These are phyloP conservation scores for Microbotryum violaceum DNA, from an alignment of 1,284 basidiomycete genomes.

Conservation along the genomic window DNA sequence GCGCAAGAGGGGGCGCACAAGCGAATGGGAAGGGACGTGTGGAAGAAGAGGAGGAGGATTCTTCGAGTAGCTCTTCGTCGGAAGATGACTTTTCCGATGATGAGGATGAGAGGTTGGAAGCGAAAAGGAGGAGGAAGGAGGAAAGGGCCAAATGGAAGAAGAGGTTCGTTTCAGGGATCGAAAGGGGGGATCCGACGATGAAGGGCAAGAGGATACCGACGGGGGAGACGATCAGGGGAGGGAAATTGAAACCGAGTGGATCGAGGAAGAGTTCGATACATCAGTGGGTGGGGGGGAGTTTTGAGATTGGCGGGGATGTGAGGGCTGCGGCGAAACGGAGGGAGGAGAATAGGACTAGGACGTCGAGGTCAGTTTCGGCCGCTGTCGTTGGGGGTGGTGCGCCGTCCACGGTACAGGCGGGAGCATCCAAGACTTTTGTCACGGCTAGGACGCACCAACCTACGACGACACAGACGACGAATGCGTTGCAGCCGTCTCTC, in stretches of 20 bases:
- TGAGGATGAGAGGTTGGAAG: background rate
- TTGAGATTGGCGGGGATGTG: constrained; percentile 26
- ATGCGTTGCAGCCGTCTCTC: constrained; percentile 1
- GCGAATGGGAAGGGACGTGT: background rate
- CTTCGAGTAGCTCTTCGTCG: background rate
- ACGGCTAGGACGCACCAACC: constrained; percentile 6
- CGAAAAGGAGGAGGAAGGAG: background rate
- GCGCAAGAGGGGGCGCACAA: background rate
- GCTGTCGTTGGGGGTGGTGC: background rate
- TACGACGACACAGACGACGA: background rate
- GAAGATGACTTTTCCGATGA: background rate
- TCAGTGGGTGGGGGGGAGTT: constrained; percentile 19
- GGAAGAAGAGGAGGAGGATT: background rate
- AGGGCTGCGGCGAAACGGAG: constrained; percentile 16
- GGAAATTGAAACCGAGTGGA: background rate
- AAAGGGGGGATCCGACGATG: background rate
- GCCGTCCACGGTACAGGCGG: background rate
- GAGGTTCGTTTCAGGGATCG: background rate
- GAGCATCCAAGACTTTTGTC: background rate
- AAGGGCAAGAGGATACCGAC: background rate
- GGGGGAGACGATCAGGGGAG: background rate
- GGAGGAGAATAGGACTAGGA: constrained; percentile 3
- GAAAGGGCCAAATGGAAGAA: background rate
- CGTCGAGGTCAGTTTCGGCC: constrained; percentile 1
- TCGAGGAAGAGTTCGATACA: constrained; percentile 9